Evolutionary conservation across 73 alveolate species (phyloP), one percentile per base, ranked within the genome.

Genomic region (Paramecium sexaurelia): DNA sequence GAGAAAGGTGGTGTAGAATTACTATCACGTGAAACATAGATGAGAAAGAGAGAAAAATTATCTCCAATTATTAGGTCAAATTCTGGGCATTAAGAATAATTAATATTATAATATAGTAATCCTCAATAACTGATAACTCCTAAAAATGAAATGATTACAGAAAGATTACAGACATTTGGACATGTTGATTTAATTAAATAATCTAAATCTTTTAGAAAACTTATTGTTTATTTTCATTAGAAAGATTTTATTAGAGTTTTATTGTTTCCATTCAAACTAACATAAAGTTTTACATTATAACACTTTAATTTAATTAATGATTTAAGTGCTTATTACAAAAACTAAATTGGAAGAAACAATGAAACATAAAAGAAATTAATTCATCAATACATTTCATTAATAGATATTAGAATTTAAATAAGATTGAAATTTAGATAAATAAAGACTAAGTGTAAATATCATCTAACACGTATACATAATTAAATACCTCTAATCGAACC

Each of bases 401-500:
- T 61, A 13, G 83, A 61, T 61, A 61, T 61, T 61, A 13, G 83
- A 29, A 29, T 61, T 29, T 24, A 61, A 61, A 1, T 61, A 26
- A 61, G 83, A 24, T 61, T 61, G 83, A 61, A 61, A 61, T 32
- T 61, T 3, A 61, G 83, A 61, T 26, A 15, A 6, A 61, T 61
- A 13, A 61, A 61, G 43, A 32, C 43, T 11, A 61, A 13, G 26
- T 61, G 83, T 32, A 61, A 61, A 27, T 61, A 61, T 41, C 26
- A 61, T 32, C 22, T 61, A 61, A 29, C 20, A 29, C 43, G 15
- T 22, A 35, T 73, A 10, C 57, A 36, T 36, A 73, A 73, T 33
- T 32, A 73, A 27, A 78, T 78, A 9, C 90, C 90, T 2, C 22
- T 78, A 19, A 78, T 78, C 0, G 90, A 78, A 3, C 90, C 90